Percentiles rank a stretch among this genome's conserved stretches.
Conservation (phyloP, 192 early-diverging fungal genomes). For the Entomortierella chlamydospora region DNA sequence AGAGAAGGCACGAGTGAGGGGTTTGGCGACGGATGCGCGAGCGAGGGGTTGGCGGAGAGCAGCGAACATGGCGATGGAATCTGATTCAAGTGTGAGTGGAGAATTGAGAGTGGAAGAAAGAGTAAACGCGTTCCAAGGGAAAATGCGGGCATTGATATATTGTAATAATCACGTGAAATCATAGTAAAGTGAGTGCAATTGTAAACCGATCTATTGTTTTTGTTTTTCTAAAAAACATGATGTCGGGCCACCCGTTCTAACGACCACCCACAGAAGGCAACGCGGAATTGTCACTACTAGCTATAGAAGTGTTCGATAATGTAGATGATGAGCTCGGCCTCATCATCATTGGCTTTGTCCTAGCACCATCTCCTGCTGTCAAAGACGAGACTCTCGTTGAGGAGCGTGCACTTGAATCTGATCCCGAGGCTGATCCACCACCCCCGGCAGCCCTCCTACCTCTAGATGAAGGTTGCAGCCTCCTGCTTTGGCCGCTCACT, state of each 20-base stretch:
- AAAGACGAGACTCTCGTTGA: constrained; percentile 12
- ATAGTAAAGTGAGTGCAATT: no score
- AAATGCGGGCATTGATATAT: neutral
- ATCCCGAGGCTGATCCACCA: constrained; percentile 41
- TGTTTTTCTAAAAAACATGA: no score
- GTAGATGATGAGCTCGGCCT: neutral
- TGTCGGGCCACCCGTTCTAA: no score
- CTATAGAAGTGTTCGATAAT: neutral
- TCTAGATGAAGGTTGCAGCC: constrained; percentile 38
- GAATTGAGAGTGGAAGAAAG: neutral
- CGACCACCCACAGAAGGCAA: no score
- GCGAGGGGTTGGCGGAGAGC: constrained; percentile 55
- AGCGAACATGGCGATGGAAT: constrained; percentile 40
- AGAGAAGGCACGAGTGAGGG: constrained; percentile 42
- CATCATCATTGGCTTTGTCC: neutral
- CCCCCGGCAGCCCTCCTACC: constrained; percentile 28
- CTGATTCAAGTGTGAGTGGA: neutral
- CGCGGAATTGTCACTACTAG: neutral
- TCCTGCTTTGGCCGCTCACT: neutral
- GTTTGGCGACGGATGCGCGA: constrained; percentile 44
- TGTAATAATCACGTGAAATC: constrained; percentile 1
- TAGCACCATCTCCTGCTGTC: constrained; percentile 1
- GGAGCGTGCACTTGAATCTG: constrained; percentile 31
- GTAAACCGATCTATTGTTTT: no score
- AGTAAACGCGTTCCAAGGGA: neutral